Base-by-base conservation (phyloP, 2,329 filamentous ascomycete species). In the Diplodia corticola region DNA sequence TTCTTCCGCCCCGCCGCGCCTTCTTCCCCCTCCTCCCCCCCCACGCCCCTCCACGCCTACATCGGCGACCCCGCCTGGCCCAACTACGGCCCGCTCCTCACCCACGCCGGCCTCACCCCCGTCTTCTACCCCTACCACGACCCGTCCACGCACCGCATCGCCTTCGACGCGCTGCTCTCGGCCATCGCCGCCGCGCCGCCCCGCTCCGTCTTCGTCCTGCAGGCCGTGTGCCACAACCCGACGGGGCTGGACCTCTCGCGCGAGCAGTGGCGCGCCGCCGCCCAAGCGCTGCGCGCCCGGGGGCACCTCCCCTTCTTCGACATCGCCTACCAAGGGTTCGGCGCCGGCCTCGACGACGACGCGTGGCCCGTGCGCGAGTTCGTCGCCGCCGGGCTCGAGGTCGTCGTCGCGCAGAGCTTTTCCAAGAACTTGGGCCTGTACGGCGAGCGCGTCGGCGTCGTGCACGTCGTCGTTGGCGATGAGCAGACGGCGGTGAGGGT, bases 341-440 rank as follows among this genome's bases (percentile, higher is more conserved):
- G 76, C 0, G 68, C 68, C 20, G 72, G 75, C 0, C 40, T 79
- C 3, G 74, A 76, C 0, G 73, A 77, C 17, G 77, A 79, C 51
- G 73, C 73, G 3, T 75, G 70, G 28, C 70, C 70, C 1, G 69
- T 78, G 2, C 70, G 72, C 0, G 55, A 72, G 64, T 75, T 73
- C 48, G 69, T 67, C 50, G 67, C 66, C n/a, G 57, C 59, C 13
- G 73, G 72, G 3, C 67, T 75, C 24, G 76, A 78, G 65, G 67
- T 77, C 33, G 57, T 77, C 4, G 73, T 76, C 5, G 75, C 73
- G 50, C 78, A 79, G 69, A 78, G 76, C 0, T 79, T 79, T 61
- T 74, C 76, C n/a, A 80, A 80, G 70, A 79, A 78, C 66, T 77
- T 80, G 68, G 78, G 71, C 0, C 59, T 79, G 1, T 79, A 79